These are phyloP conservation scores for Serpula lacrymans DNA, from an alignment of 768 basidiomycete genomes.

Conservation along the genomic window DNA sequence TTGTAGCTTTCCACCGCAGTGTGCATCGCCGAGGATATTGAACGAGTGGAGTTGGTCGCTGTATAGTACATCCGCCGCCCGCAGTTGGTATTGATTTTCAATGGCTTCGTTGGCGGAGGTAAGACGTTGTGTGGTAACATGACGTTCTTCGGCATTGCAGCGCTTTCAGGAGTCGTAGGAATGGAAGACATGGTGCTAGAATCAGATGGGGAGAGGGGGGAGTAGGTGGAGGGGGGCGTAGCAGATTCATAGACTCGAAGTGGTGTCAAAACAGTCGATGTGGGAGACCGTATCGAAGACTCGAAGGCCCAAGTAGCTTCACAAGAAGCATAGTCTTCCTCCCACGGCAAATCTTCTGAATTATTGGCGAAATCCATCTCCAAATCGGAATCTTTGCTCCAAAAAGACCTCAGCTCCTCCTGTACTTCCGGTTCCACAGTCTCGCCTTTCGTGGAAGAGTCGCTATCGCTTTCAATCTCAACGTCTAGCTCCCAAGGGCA, in stretches of 20 bases:
- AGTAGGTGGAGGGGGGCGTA: conserved; percentile 52
- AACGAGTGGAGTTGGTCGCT: conserved; percentile 42
- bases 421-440: conserved; percentile 34
- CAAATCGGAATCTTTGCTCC: conserved; percentile 51
- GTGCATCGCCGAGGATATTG: conserved; percentile 64
- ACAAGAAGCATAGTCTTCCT: conserved; percentile 40
- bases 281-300: conserved; percentile 46
- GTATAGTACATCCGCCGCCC: conserved; percentile 33
- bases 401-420: conserved; percentile 46
- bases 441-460: conserved; percentile 48
- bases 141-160: conserved; percentile 37
- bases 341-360: conserved; percentile 28
- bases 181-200: conserved; percentile 41
- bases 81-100: conserved; percentile 58
- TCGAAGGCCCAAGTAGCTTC: conserved; percentile 56
- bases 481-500: conserved; percentile 77
- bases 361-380: conserved; percentile 31
- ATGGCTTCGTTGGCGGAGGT: conserved; percentile 34
- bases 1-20: conserved; percentile 67
- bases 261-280: conserved; percentile 32
- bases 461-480: conserved; percentile 59
- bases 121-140: conserved; percentile 7
- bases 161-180: conserved; percentile 57
- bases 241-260: conserved; percentile 44
- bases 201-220: conserved; percentile 40